Base-by-base conservation (phyloP, 1,139 yeast genomes). In the Saccharomyces hybrid region DNA sequence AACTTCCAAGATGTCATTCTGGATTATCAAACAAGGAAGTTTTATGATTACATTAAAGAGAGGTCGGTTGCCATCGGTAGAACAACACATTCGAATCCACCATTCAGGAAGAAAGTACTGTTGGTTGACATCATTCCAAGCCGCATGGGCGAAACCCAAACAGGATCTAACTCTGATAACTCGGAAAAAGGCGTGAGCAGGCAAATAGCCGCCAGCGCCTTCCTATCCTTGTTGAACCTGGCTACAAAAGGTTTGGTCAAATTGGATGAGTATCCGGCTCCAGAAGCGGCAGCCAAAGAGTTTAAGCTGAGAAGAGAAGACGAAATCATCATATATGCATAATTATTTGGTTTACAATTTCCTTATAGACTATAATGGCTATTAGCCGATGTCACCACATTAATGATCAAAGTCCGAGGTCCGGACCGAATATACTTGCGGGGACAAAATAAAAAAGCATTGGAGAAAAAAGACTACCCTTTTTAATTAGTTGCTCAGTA, bases 121-220 rank as follows among this genome's bases (percentile, higher is more conserved):
- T 63, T 67, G 50, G 69, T 63, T 50, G 66, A 62, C 48, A 48
- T 67, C 8, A 62, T 68, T 5, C 71, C 71, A 11, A 62, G 67
- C 46, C 55, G 47, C 11, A 14, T 61, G 26, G 54, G 51, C 11
- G 53, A 42, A 9, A 53, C 54, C 2, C 52, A 52, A 7, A 16
- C 23, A 11, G 47, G 32, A 8, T 16, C 44, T 2, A 16, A 38
- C 25, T 11, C 11, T 38, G 44, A 38, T 38, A 49, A 54, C 3
- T 47, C 31, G 4, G 48, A 20, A 13, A 50, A 38, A 8, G 28
- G 52, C 4, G 61, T 64, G 20, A 60, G 60, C 34, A 65, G 59
- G 51, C 57, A 57, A 38, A 59, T 67, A 6, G 71, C 70, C 5
- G 67, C 70, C 11, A 66, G 63, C 42, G 71, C 70, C 0, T 68